phyloP scores from a whole-genome alignment of 2,329 filamentous ascomycete species.

The Exophiala phaeomuriformis region DNA sequence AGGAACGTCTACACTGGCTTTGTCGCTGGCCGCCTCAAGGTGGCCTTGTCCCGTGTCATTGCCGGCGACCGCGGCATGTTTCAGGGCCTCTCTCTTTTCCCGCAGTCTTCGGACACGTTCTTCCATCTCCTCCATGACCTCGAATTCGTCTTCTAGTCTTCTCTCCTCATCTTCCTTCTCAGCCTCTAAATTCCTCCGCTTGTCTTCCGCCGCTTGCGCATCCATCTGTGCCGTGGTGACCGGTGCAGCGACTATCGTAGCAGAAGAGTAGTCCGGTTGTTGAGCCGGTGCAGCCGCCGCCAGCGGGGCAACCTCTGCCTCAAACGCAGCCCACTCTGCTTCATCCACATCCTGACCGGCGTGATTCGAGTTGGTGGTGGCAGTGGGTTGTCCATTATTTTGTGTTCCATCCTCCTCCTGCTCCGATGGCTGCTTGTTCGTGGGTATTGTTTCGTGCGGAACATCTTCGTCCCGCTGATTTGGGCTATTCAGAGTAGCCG shows the following conservation, averaged over 20 bases:
- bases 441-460: neutral
- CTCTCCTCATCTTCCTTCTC: constrained; percentile 70
- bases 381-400: neutral
- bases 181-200: constrained; percentile 46
- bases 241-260: constrained; percentile 62
- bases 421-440: neutral
- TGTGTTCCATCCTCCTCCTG: neutral
- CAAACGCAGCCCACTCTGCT: constrained; percentile 78
- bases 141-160: constrained; percentile 68
- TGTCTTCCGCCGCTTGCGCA: constrained; percentile 44
- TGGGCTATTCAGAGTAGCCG: neutral
- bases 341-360: constrained; percentile 51
- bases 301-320: constrained; percentile 64
- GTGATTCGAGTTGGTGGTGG: neutral
- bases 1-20: constrained; percentile 28
- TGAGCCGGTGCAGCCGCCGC: constrained; percentile 31
- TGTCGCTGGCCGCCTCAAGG: neutral
- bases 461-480: neutral
- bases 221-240: constrained; percentile 58
- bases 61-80: constrained; percentile 33
- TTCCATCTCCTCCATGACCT: constrained; percentile 75
- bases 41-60: constrained; percentile 19
- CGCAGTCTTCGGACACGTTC: constrained; percentile 61
- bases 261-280: constrained; percentile 35
- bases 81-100: constrained; percentile 62